Evolutionary conservation across 306 rosid species (phyloP), one percentile per base, ranked within the genome.

Genomic region (Citrullus colocynthis): DNA sequence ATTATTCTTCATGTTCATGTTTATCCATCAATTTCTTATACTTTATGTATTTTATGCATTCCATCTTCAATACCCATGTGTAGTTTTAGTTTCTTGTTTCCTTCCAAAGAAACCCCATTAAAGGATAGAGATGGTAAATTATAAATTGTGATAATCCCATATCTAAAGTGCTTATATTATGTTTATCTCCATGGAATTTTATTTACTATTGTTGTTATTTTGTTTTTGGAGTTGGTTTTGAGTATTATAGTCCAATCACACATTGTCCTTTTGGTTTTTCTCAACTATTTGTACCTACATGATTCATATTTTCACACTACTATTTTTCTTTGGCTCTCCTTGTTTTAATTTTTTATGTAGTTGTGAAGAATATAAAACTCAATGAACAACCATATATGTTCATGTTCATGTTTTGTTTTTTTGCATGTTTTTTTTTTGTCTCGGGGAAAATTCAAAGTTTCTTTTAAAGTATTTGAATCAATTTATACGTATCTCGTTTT

Each of bases 391-490:
- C 42, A 13, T 14, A 1, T 24, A 0, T 24, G 28, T 24, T 24
- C 28, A 15, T 55, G 6, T 55, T 55, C 24, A 17, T 55, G 59
- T 51, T 52, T 52, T 16, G 18, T 52, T 13, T 45, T 45, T 45
- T 3, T 45, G 51, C 1, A 1, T 10, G 8, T 0, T 0, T 2
- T 5, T 2, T 5, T 62, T 62, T 61, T 12, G 7, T 0, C 0
- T 36, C 39, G 6, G 4, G 39, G 39, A 62, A 30, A 62, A 28
- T 28, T 34, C 42, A 32, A 62, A 59, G 34, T 62, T 20, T 48
- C 13, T 48, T 48, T 48, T 48, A 2, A 48, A 48, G 21, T n/a
- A 3, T 30, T 61, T 4, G 41, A 4, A 61, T 59, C 16, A 10
- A 59, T 1, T 59, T 24, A 10, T 59, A 4, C 16, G 36, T 2